Conservation (phyloP, 495 filamentous ascomycete species). For the Lichenothelia convexa region DNA sequence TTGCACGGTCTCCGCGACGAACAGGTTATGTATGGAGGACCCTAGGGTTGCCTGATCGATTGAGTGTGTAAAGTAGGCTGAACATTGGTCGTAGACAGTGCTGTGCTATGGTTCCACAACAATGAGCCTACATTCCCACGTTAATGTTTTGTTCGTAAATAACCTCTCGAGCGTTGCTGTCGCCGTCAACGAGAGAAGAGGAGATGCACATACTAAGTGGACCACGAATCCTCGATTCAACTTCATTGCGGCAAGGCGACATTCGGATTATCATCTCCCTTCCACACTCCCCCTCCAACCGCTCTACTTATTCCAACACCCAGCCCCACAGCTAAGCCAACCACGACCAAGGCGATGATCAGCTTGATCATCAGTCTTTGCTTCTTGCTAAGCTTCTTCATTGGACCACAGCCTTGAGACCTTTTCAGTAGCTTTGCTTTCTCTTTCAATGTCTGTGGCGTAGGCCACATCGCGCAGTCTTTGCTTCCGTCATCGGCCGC, state of each 20-base stretch:
- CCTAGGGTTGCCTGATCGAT: too few species aligned
- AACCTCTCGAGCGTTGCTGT: too few species aligned
- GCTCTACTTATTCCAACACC: conserved; percentile 43
- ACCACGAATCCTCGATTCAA: too few species aligned
- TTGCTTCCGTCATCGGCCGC: conserved; percentile 19
- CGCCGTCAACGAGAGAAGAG: too few species aligned
- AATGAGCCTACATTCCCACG: too few species aligned
- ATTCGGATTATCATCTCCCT: conserved; percentile 8
- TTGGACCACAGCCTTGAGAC: conserved; percentile 20
- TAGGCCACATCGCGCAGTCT: conserved; percentile 28
- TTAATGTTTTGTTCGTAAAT: too few species aligned
- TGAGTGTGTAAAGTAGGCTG: too few species aligned
- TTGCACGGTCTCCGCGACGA: too few species aligned
- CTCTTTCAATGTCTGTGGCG: conserved; percentile 18
- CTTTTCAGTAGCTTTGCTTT: conserved; percentile 13
- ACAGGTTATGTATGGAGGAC: too few species aligned
- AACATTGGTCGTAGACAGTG: too few species aligned
- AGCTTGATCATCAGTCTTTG: conserved; percentile 35
- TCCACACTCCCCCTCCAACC: conserved; percentile 40
- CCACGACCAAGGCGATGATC: conserved; percentile 33
- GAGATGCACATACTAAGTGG: too few species aligned
- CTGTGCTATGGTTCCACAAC: too few species aligned
- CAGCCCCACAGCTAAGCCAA: conserved; percentile 42
- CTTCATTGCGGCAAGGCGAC: neutral
- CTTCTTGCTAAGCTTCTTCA: conserved; percentile 28